These are phyloP conservation scores for Stipa capillata DNA, from an alignment of 176 grass and related monocot species.

Conservation along the genomic window DNA sequence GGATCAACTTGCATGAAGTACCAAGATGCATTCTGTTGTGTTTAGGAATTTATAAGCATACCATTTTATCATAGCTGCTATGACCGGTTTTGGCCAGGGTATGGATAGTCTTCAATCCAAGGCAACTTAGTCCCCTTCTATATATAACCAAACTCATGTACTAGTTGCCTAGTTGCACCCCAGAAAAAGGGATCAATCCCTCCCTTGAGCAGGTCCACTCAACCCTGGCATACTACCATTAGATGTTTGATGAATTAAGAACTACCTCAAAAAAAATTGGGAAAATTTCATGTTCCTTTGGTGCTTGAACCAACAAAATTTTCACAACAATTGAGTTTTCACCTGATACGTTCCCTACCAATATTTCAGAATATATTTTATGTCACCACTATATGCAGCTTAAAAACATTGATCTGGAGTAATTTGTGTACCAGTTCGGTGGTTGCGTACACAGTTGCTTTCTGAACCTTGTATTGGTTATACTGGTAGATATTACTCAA, in stretches of 20 bases:
- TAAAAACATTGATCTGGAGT: background rate
- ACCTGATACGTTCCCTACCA: background rate
- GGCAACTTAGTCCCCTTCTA: background rate
- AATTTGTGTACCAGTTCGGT: background rate
- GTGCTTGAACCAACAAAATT: background rate
- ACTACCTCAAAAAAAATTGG: background rate
- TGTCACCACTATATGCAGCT: background rate
- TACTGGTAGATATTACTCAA: background rate
- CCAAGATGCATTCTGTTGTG: background rate
- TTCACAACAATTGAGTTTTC: background rate
- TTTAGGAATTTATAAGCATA: background rate
- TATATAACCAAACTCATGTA: background rate
- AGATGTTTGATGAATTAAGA: background rate
- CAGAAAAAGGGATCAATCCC: background rate
- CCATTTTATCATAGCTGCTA: background rate
- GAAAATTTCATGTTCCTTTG: background rate
- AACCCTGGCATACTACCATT: background rate
- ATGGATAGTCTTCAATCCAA: background rate
- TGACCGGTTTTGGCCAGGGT: background rate
- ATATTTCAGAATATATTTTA: background rate
- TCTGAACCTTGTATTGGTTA: background rate
- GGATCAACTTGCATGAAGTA: background rate
- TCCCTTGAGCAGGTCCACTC: background rate
- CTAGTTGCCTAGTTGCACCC: background rate
- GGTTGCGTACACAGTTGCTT: background rate